Base-by-base conservation (phyloP, 495 filamentous ascomycete species). In the Daldinia decipiens region DNA sequence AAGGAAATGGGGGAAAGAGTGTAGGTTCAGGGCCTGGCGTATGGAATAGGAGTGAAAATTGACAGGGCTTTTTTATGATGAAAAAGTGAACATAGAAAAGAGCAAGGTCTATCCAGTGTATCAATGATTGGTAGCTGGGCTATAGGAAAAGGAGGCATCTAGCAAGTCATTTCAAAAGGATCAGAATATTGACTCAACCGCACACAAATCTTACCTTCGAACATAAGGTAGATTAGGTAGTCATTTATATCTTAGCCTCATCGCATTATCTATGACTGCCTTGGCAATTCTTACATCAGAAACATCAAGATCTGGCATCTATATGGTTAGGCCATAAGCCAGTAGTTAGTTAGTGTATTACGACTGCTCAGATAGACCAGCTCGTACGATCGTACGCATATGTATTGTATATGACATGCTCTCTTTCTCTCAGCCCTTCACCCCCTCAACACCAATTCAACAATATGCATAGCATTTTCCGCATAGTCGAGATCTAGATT, bases 301-400 rank as follows among this genome's bases (percentile, higher is more conserved):
- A 47, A 47, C 43, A 24, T 21, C 19, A 47, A 47, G 8, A 24
- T 21, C 43, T 47, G 15, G 19, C 1, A 47, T 47, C 43, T 47
- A 21, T 21, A 47, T 45, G 40, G n/a, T 45, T 5, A 47, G 43
- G 6, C 36, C 15, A 40, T 47, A 47, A 21, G 19, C 26, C 21
- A 17, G 57, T 52, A 51, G 39, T 61, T 65, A 32, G n/a, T 29
- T 56, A 31, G 29, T 65, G 65, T 65, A 71, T 70, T 71, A 71
- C 50, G 29, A 71, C 62, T 71, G 58, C 62, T 61, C 58, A 58
- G 57, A 62, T 40, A 62, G 43, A 24, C 43, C 62, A 65, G 62
- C 68, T 57, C 68, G 51, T 57, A 65, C 56, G 26, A 55, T 65
- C 60, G 29, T 62, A 56, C 57, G 51, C 51, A 53, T 27, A 66